Evolutionary conservation across 495 filamentous ascomycete genomes (phyloP).

Genomic region (Penicillium goetzii): DNA sequence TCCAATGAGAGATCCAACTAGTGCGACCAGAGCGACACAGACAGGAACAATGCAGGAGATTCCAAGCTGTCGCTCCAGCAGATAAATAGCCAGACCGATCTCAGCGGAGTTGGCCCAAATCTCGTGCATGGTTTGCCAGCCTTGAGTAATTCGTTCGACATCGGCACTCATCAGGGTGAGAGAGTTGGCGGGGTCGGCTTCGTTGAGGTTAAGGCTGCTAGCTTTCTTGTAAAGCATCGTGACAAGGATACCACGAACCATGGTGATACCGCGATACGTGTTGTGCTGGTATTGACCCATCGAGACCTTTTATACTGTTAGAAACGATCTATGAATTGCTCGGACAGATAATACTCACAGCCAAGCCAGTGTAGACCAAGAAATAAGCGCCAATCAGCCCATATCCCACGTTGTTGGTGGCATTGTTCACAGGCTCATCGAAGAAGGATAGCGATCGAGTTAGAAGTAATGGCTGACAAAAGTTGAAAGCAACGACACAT

Average conservation of each 20-base stretch:
- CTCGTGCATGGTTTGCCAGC: constrained; percentile 56
- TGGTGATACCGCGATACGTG: constrained; percentile 61
- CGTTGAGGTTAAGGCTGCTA: constrained; percentile 42
- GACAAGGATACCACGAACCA: constrained; percentile 61
- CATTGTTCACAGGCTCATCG: constrained; percentile 40
- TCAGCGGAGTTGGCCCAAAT: constrained; percentile 63
- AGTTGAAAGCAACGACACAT: constrained; percentile 60
- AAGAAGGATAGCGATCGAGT: constrained; percentile 55
- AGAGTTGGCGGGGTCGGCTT: constrained; percentile 54
- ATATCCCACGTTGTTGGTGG: constrained; percentile 57
- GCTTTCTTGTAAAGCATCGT: constrained; percentile 60
- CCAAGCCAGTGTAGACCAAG: constrained; percentile 64
- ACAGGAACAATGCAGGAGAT: constrained; percentile 56
- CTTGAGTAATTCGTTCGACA: constrained; percentile 56
- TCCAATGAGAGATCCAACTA: constrained; percentile 42
- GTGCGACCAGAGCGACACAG: constrained; percentile 49
- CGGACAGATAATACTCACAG: constrained; percentile 52
- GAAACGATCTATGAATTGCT: constrained; percentile 28
- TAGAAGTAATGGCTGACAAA: constrained; percentile 68
- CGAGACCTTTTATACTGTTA: constrained; percentile 31
- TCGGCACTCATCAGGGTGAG: constrained; percentile 68
- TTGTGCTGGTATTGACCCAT: constrained; percentile 58
- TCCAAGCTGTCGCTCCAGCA: constrained; percentile 61
- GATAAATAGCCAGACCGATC: constrained; percentile 60
- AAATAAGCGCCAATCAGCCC: constrained; percentile 68